phyloP scores from a whole-genome alignment of 192 early-diverging fungal genomes.

The Coemansia sp. region DNA sequence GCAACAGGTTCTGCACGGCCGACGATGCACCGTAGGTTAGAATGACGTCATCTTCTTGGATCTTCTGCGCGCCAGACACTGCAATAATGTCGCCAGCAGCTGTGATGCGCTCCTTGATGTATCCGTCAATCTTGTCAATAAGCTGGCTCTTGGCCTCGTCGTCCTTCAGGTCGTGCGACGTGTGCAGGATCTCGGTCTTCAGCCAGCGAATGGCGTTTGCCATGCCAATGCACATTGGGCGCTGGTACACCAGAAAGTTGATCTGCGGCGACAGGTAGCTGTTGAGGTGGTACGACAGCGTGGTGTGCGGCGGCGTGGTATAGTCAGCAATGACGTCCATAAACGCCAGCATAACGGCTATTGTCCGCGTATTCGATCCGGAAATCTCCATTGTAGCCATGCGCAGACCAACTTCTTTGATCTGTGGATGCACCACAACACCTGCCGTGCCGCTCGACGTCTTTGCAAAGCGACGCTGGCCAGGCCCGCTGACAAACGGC shows the following conservation, averaged over 20 bases:
- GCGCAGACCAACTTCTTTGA: constrained; percentile 82
- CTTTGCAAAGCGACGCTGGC: constrained; percentile 40
- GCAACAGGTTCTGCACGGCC: constrained; percentile 73
- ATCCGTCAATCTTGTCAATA: constrained; percentile 75
- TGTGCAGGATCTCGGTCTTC: constrained; percentile 79
- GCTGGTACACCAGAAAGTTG: constrained; percentile 78
- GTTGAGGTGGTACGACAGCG: constrained; percentile 77
- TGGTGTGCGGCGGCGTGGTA: constrained; percentile 74
- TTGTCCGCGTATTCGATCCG: constrained; percentile 87
- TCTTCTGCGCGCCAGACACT: constrained; percentile 78
- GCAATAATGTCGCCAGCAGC: constrained; percentile 79
- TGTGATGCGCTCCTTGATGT: constrained; percentile 88
- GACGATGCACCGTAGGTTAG: constrained; percentile 93
- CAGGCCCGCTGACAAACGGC: constrained; percentile 39
- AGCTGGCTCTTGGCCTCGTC: constrained; percentile 75
- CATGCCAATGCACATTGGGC: constrained; percentile 92
- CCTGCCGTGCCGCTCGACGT: constrained; percentile 18
- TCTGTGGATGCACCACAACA: constrained; percentile 75
- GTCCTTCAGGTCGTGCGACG: constrained; percentile 79
- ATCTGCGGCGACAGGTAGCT: constrained; percentile 86
- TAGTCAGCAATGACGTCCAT: constrained; percentile 90
- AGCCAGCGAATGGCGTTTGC: constrained; percentile 86
- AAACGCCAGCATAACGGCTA: constrained; percentile 87
- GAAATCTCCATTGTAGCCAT: constrained; percentile 82
- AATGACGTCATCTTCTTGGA: constrained; percentile 89